phyloP scores from a whole-genome alignment of 768 basidiomycete species.

The Pleurotus djamor region DNA sequence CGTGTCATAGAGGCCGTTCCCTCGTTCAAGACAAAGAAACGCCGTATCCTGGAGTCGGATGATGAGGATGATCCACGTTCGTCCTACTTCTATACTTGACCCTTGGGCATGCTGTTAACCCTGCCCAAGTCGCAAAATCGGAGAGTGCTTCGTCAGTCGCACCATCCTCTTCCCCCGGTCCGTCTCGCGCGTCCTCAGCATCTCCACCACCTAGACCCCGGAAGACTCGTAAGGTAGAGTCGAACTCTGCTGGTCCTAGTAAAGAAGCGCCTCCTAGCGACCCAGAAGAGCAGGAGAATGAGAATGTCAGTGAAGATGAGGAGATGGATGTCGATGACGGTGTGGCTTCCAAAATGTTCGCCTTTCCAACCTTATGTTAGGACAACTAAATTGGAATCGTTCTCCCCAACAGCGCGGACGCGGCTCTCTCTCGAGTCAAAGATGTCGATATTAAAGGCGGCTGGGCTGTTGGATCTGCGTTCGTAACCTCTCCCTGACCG shows the following conservation, averaged over 20 bases:
- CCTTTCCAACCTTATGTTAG: neutral
- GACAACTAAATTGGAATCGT: slow-evolving; percentile 1
- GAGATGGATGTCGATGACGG: slow-evolving; percentile 30
- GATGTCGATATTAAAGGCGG: slow-evolving; percentile 80
- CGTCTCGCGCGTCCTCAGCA: slow-evolving; percentile 8
- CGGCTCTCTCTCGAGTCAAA: slow-evolving; percentile 52
- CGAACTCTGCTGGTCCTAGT: slow-evolving; percentile 22
- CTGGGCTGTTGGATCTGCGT: slow-evolving; percentile 88
- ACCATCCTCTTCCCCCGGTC: neutral
- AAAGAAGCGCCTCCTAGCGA: slow-evolving; percentile 12
- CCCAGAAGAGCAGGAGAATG: slow-evolving; percentile 36
- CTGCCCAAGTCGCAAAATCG: neutral
- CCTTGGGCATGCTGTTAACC: neutral
- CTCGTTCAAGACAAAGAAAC: slow-evolving; percentile 42
- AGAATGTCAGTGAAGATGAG: slow-evolving; percentile 41
- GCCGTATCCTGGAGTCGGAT: slow-evolving; percentile 53
- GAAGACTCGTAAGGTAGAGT: slow-evolving; percentile 17
- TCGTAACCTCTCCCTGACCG: slow-evolving; percentile 25
- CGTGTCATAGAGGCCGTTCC: neutral
- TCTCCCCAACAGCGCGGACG: slow-evolving; percentile 53
- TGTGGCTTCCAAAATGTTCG: slow-evolving; percentile 65
- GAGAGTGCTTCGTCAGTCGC: neutral
- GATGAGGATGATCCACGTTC: slow-evolving; percentile 36
- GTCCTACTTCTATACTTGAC: neutral
- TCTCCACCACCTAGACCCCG: slow-evolving; percentile 13